These are phyloP conservation scores for Akebia trifoliata DNA, from an alignment of 164 flowering plant species.

Conservation along the genomic window DNA sequence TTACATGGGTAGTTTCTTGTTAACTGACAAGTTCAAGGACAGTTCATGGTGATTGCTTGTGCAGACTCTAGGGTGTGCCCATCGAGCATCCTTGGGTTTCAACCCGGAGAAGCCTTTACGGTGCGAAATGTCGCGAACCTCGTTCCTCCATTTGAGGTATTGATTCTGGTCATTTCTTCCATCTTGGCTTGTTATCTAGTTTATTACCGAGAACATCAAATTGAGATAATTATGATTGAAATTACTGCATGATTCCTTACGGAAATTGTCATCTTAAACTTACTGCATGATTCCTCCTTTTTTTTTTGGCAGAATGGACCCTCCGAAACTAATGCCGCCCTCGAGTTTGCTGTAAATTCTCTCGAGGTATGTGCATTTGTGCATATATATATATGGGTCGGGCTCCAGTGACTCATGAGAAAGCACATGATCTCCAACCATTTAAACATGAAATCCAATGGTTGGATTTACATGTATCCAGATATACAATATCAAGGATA, in stretches of 20 bases:
- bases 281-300: too few species aligned
- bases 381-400: too few species aligned
- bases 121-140: constrained; percentile 85
- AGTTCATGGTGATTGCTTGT: constrained; percentile 98
- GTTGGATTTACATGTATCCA: too few species aligned
- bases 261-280: constrained; percentile 1
- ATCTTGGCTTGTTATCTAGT: background rate
- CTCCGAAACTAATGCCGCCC: constrained; percentile 88
- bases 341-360: constrained; percentile 87
- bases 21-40: constrained; percentile 34
- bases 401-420: too few species aligned
- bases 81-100: constrained; percentile 74
- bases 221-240: background rate
- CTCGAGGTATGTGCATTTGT: constrained; percentile 48
- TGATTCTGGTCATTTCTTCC: background rate
- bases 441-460: too few species aligned
- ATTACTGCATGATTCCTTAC: background rate
- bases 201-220: background rate
- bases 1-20: background rate
- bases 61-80: constrained; percentile 99
- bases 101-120: constrained; percentile 92
- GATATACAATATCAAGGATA: too few species aligned
- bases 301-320: constrained; percentile 65
- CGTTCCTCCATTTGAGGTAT: constrained; percentile 87
- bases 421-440: too few species aligned